These are phyloP conservation scores for Aspergillus sp. DNA, from an alignment of 2,329 filamentous ascomycete species.

Conservation along the genomic window DNA sequence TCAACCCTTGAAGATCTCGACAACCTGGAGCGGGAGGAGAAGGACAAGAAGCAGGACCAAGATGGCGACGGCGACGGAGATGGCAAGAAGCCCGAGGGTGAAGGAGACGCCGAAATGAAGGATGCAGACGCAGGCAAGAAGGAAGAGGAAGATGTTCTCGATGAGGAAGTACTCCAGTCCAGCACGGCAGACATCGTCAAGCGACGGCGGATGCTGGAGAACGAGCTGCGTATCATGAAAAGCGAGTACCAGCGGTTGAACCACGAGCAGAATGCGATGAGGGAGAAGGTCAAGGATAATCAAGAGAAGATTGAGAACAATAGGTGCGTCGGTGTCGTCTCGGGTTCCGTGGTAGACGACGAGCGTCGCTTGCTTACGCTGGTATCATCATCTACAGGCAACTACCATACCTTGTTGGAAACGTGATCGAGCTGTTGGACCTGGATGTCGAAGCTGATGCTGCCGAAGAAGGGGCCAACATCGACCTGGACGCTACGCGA, in stretches of 20 bases:
- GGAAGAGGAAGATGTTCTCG: slow-evolving; percentile 67
- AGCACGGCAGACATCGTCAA: slow-evolving; percentile 93
- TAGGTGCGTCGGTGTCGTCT: slow-evolving; percentile 63
- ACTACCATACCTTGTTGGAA: slow-evolving; percentile 95
- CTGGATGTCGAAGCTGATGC: slow-evolving; percentile 94
- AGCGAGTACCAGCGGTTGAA: slow-evolving; percentile 89
- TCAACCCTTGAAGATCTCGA: slow-evolving; percentile 88
- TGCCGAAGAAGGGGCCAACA: slow-evolving; percentile 95
- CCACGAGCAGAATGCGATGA: slow-evolving; percentile 93
- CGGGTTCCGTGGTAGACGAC: slow-evolving; percentile 1
- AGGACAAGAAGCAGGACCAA: slow-evolving; percentile 60
- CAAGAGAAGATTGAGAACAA: slow-evolving; percentile 99
- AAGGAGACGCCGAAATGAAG: slow-evolving; percentile 83
- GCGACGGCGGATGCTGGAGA: slow-evolving; percentile 83
- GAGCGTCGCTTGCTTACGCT: slow-evolving; percentile 3
- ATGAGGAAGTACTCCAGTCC: slow-evolving; percentile 85
- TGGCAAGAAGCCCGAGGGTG: slow-evolving; percentile 40
- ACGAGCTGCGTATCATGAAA: slow-evolving; percentile 97
- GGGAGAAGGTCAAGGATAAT: slow-evolving; percentile 98
- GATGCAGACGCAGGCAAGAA: slow-evolving; percentile 59
- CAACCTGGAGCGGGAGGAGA: slow-evolving; percentile 71
- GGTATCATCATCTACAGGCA: slow-evolving; percentile 39
- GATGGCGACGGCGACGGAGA: slow-evolving; percentile 42
- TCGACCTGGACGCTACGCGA: slow-evolving; percentile 90
- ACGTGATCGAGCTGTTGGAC: slow-evolving; percentile 94